Percentiles rank a stretch among this genome's conserved stretches.
phyloP scores from a whole-genome alignment of 208 protist genomes.

The Porcisia deanei region DNA sequence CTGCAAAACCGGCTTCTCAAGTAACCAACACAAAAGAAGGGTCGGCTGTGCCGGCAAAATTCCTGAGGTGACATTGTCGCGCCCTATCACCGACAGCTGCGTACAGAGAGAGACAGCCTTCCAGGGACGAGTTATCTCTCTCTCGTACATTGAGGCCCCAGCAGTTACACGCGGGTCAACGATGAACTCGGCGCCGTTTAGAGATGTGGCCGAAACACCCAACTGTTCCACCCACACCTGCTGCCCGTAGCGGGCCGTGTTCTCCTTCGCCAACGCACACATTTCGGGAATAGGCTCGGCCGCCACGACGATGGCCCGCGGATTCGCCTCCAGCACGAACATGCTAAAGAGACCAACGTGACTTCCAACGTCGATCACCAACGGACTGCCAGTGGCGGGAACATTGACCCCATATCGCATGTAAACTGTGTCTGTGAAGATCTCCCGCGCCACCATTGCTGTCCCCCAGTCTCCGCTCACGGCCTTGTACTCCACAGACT shows the following conservation, averaged over 20 bases:
- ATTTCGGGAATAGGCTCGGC: slow-evolving; percentile 36
- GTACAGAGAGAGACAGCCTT: slow-evolving; percentile 13
- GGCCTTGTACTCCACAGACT: slow-evolving; percentile 11
- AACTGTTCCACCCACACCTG: slow-evolving; percentile 31
- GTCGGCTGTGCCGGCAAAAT: slow-evolving; percentile 23
- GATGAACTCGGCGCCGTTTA: slow-evolving; percentile 6
- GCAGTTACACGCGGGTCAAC: slow-evolving; percentile 36
- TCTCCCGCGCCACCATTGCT: slow-evolving; percentile 37
- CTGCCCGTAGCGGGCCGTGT: slow-evolving; percentile 17
- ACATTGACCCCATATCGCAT: slow-evolving; percentile 33
- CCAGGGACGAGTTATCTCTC: slow-evolving; percentile 21
- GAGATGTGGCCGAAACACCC: slow-evolving; percentile 6
- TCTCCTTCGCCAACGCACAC: slow-evolving; percentile 23
- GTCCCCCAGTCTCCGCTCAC: slow-evolving; percentile 38
- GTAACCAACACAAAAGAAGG: slow-evolving; percentile 15
- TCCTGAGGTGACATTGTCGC: slow-evolving; percentile 23
- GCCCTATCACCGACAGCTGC: slow-evolving; percentile 21
- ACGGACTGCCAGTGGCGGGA: slow-evolving; percentile 9
- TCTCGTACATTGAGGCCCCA: slow-evolving; percentile 33
- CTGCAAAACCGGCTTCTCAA: slow-evolving; percentile 23
- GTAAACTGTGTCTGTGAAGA: slow-evolving; percentile 40
- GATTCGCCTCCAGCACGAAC: slow-evolving; percentile 20
- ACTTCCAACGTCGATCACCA: slow-evolving; percentile 46
- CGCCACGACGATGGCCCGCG: slow-evolving; percentile 29
- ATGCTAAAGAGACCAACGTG: slow-evolving; percentile 54